These are phyloP conservation scores for Metarhizium rileyi DNA, from an alignment of 2,329 filamentous ascomycete species.

Conservation along the genomic window DNA sequence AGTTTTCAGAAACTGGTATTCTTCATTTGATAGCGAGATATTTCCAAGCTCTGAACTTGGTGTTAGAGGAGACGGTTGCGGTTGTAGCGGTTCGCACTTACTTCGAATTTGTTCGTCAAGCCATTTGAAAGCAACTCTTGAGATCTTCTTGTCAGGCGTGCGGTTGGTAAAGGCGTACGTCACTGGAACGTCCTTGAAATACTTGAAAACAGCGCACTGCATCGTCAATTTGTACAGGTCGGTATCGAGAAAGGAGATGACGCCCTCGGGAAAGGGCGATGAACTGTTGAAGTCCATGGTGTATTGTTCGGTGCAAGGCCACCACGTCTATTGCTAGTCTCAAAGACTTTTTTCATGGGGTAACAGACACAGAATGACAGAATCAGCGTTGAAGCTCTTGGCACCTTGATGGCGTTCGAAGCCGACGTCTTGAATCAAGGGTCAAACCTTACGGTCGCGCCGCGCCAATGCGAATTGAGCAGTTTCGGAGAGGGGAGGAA, in stretches of 20 bases:
- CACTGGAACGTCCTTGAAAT: constrained; percentile 73
- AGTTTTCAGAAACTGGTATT: constrained; percentile 66
- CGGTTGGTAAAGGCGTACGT: constrained; percentile 94
- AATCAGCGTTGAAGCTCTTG: not conserved
- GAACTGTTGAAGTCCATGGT: constrained; percentile 58
- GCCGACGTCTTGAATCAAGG: too few species aligned
- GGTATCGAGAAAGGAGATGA: constrained; percentile 75
- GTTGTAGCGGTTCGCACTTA: constrained; percentile 27
- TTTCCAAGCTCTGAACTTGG: constrained; percentile 60
- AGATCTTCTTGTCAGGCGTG: constrained; percentile 87
- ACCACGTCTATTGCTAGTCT: not conserved
- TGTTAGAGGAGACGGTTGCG: not conserved
- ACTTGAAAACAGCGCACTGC: constrained; percentile 93
- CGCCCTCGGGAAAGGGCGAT: constrained; percentile 60
- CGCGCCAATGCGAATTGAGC: not conserved
- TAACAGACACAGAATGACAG: not conserved
- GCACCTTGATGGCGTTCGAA: not conserved
- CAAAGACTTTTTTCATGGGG: not conserved
- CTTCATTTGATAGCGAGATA: constrained; percentile 68
- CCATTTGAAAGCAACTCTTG: constrained; percentile 74
- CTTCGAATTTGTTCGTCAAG: constrained; percentile 73
- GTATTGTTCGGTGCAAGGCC: not conserved
- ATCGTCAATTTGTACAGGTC: constrained; percentile 95
- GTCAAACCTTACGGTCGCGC: not conserved
- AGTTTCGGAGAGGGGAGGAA: not conserved